Evolutionary conservation across 768 basidiomycete species (phyloP), one percentile per base, ranked within the genome.

Genomic region (Suillus subaureus): DNA sequence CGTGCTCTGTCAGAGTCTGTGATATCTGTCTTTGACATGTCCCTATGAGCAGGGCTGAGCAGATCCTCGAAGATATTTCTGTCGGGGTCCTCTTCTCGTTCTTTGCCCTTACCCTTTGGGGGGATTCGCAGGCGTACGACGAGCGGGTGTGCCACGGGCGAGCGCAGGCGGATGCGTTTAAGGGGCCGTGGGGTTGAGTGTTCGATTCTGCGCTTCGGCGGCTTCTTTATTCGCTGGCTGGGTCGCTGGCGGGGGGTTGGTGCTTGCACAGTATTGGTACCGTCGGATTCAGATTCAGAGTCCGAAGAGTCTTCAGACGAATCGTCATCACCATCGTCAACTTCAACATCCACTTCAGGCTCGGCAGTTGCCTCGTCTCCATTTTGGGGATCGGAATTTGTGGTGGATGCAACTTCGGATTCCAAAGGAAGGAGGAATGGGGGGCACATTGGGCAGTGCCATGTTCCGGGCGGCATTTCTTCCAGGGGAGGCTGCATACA

Each of bases 11-110:
- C 95, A 6, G 70, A 69, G 37, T 78, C 77, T 4, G 77, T 74
- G 33, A 96, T 90, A 0, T 75, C 75, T 9, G 95, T 94, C 73
- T 87, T 89, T 26, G 82, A 78, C 52, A 84, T 89, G 72, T 94
- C 93, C 42, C 93, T 86, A 63, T 97, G 91, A 21, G 81, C 81
- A 2, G 82, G 77, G 16, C 76, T 77, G 42, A 99, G 82, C 47
- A 97, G 83, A 26, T 95, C 96, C 56, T 97, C 96, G 72, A 96
- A 98, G 60, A 95, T 81, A 31, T 89, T 89, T 51, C 79, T 76
- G 13, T 77, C 75, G 33, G 81, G 79, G 8, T 89, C 89, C 11
- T 89, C 89, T 62, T 93, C 90, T 21, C 84, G 83, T 47, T 88
- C 88, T 72, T 87, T 90, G 39, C 86, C 86, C 74, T 91, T 91